Base-by-base conservation (phyloP, 305 asterid species). In the Plantago coronopus region DNA sequence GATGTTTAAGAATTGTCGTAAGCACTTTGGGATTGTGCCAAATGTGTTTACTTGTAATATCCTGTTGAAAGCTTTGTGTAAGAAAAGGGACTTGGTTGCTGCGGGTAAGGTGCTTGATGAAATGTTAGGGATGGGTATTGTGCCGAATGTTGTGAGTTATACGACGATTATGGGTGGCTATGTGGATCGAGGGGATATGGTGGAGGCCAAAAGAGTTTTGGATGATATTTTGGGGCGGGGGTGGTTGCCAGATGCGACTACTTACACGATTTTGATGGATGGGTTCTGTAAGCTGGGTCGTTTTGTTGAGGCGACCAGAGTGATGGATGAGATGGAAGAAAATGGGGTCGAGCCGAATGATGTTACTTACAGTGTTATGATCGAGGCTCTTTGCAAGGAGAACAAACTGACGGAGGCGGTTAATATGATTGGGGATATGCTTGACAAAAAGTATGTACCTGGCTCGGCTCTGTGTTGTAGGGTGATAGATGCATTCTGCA, bases 311-410 rank as follows among this genome's bases (percentile, higher is more conserved):
- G 98, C 98, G n/a, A 73, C 88, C 7, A 86, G 75, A 71, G 79
- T 91, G 69, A 88, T 88, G 98, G 98, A 91, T 72, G 96, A 83
- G 74, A 91, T 88, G 98, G 88, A 76, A 72, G 95, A 75, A 61
- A 84, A 77, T 57, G 85, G 91, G 54, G 86, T 91, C 43, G 75
- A 77, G 68, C 96, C 96, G 0, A 88, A 91, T 65, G 96, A 86
- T 40, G 83, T 88, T 48, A 91, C 98, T 5, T 91, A 85, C 59
- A 66, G 78, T 63, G 94, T 88, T 31, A 82, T 85, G 88, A 79
- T 86, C 27, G 98, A 84, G 81, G 94, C 95, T 38, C 72, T 88
- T 64, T 91, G 98, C 71, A 83, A 72, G 64, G 87, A 75, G 57
- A 81, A 73, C 67, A 91, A 82, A 73, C 70, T 94, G 0, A 89